phyloP scores from a whole-genome alignment of 257 asterid genomes.

The Solanum chaucha region DNA sequence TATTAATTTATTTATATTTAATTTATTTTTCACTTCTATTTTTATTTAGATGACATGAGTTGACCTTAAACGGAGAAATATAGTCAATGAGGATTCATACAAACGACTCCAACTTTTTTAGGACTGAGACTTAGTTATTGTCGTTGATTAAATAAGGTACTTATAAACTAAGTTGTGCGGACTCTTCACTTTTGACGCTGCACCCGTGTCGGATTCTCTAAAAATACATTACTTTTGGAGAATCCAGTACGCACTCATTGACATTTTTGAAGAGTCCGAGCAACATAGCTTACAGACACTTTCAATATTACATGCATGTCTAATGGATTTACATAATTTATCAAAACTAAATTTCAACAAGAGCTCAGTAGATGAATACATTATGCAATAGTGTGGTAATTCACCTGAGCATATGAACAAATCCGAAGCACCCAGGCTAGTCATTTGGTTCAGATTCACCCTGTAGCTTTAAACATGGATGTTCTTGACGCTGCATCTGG shows the following conservation, averaged over 20 bases:
- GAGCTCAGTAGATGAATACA: neutral
- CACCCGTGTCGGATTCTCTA: no score
- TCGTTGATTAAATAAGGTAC: neutral
- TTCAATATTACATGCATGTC: neutral
- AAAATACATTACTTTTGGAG: no score
- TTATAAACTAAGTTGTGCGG: no score
- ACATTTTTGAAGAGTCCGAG: no score
- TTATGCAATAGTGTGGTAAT: neutral
- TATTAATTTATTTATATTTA: neutral
- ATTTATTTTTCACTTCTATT: neutral
- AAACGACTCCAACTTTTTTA: neutral
- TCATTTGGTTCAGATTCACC: neutral
- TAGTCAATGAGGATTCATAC: neutral
- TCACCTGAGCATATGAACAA: constrained; percentile 1
- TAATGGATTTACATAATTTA: neutral
- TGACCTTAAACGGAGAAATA: neutral
- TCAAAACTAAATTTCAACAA: neutral
- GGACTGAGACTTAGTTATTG: neutral
- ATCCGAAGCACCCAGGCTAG: neutral
- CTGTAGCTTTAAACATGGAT: neutral
- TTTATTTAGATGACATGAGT: neutral
- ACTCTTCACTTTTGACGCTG: no score
- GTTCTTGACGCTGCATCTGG: neutral
- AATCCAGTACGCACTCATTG: no score
- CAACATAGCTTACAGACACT: neutral